Evolutionary conservation across 768 basidiomycete genomes (phyloP).

Genomic region (Crucibulum laeve): DNA sequence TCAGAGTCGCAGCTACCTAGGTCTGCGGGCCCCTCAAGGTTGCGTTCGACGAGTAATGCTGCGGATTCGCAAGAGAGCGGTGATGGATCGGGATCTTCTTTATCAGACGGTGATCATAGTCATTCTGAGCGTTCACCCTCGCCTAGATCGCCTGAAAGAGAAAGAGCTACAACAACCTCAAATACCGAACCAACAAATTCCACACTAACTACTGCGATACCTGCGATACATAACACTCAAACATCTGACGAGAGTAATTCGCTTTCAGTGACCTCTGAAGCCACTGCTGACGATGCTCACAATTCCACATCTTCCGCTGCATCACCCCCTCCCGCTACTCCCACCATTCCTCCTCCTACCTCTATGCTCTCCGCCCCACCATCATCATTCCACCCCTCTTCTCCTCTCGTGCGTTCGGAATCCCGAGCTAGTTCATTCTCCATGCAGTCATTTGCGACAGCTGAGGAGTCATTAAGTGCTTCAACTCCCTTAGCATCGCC

Average conservation of each 20-base stretch:
- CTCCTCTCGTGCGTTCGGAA: constrained; percentile 13
- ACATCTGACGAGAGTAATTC: too few relatives aligned
- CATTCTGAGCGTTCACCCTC: constrained; percentile 1
- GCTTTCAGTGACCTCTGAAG: too few relatives aligned
- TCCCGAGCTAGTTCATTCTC: constrained; percentile 21
- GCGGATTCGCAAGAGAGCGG: constrained; percentile 6
- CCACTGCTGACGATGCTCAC: background rate
- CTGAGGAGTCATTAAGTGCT: constrained; percentile 20
- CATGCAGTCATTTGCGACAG: constrained; percentile 27
- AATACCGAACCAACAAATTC: too few relatives aligned
- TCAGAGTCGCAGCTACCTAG: constrained; percentile 8
- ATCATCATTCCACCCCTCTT: constrained; percentile 12
- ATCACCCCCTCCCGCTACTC: background rate
- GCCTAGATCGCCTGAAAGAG: background rate
- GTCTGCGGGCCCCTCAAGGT: constrained; percentile 20
- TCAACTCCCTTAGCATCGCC: constrained; percentile 3
- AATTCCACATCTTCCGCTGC: background rate
- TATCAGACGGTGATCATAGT: constrained; percentile 1
- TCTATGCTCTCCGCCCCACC: constrained; percentile 8
- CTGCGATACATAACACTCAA: too few relatives aligned
- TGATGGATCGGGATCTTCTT: constrained; percentile 2
- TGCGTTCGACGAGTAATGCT: constrained; percentile 20
- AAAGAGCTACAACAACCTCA: too few relatives aligned
- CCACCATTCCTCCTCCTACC: background rate
- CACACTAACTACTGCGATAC: too few relatives aligned